These are phyloP conservation scores for Rubia tinctorum DNA, from an alignment of 305 asterid genomes.

Conservation along the genomic window DNA sequence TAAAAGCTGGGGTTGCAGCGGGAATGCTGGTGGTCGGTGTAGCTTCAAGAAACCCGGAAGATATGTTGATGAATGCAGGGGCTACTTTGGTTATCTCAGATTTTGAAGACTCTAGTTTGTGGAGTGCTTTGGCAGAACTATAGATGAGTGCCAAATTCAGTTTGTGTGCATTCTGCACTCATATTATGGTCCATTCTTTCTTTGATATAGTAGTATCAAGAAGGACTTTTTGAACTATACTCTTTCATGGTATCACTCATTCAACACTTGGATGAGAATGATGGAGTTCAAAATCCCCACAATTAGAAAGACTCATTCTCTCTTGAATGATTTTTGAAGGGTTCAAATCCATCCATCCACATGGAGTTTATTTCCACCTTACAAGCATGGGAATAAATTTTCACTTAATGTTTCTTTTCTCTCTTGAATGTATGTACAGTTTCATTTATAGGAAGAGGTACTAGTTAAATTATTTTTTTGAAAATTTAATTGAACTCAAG, in stretches of 20 bases:
- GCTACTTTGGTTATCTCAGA: slow-evolving; percentile 59
- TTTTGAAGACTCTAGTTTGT: slow-evolving; percentile 51
- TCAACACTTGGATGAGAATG: not conserved
- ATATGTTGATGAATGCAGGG: slow-evolving; percentile 46
- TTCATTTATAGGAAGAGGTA: too few species aligned
- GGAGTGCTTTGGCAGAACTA: slow-evolving; percentile 52
- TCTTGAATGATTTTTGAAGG: too few species aligned
- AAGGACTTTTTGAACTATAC: not conserved
- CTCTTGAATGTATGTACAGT: too few species aligned
- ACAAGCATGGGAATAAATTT: too few species aligned
- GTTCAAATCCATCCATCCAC: too few species aligned
- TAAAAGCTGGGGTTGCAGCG: slow-evolving; percentile 74
- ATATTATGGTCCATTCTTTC: not conserved
- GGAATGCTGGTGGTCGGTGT: slow-evolving; percentile 76
- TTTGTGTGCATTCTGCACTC: not conserved
- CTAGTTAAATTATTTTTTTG: too few species aligned
- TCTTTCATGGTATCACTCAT: not conserved
- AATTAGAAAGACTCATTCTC: not conserved
- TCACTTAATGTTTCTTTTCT: too few species aligned
- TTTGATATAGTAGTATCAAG: not conserved
- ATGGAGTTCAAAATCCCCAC: too few species aligned
- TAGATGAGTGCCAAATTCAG: slow-evolving; percentile 2
- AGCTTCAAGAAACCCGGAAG: slow-evolving; percentile 59
- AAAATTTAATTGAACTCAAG: too few species aligned
- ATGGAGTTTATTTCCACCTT: too few species aligned